A percentile compares a stretch with the other conserved stretches of the same genome.
These are phyloP conservation scores for Colletotrichum sp. DNA, from an alignment of 2,329 filamentous ascomycete species.

Conservation along the genomic window DNA sequence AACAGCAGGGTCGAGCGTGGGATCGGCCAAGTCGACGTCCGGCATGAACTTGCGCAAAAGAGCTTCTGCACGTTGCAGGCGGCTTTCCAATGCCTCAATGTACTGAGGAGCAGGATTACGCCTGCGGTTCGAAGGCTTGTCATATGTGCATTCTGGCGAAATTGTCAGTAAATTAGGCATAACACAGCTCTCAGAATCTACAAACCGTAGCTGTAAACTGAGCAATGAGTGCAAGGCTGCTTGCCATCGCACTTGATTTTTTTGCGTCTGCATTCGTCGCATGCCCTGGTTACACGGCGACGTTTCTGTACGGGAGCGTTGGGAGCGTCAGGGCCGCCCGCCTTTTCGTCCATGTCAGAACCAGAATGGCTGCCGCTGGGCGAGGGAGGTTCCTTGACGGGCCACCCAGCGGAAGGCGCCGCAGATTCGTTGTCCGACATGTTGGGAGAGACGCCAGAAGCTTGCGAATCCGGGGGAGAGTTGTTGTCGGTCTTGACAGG, in stretches of 20 bases:
- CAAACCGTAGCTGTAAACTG: slow-evolving; percentile 96
- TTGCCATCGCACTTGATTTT: slow-evolving; percentile 90
- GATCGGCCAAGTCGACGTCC: slow-evolving; percentile 84
- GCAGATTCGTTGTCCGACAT: slow-evolving; percentile 50
- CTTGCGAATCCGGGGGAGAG: slow-evolving; percentile 9
- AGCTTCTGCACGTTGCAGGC: slow-evolving; percentile 82
- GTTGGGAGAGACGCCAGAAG: slow-evolving; percentile 35
- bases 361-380: slow-evolving; percentile 51
- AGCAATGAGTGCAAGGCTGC: slow-evolving; percentile 93
- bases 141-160: slow-evolving; percentile 84
- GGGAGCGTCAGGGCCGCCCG: slow-evolving; percentile 35
- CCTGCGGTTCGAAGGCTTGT: slow-evolving; percentile 90
- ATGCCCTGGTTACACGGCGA: slow-evolving; percentile 79
- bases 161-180: slow-evolving; percentile 25
- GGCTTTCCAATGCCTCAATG: slow-evolving; percentile 85
- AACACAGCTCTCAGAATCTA: neutral
- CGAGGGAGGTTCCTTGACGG: slow-evolving; percentile 37
- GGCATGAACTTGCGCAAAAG: slow-evolving; percentile 82
- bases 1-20: slow-evolving; percentile 78
- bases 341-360: slow-evolving; percentile 42
- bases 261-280: slow-evolving; percentile 82
- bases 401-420: slow-evolving; percentile 39
- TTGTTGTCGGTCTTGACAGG: slow-evolving; percentile 20
- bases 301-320: slow-evolving; percentile 74
- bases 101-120: slow-evolving; percentile 93